phyloP scores from a whole-genome alignment of 2,329 filamentous ascomycete species.

The Sordariomycetes sp. region DNA sequence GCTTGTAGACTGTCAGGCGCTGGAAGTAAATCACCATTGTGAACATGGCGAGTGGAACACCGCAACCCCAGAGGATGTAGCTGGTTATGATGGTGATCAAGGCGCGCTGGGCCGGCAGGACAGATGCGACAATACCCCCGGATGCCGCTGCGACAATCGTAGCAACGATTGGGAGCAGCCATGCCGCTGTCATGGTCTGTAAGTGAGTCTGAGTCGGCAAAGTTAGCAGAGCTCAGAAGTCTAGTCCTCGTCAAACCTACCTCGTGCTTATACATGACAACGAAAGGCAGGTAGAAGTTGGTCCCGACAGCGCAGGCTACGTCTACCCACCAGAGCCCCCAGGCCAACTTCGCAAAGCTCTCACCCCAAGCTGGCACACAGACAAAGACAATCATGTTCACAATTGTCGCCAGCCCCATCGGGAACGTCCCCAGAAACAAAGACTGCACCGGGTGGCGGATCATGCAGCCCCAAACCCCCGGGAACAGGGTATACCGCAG shows the following conservation, averaged over 20 bases:
- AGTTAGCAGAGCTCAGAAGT: no score
- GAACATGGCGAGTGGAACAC: slow-evolving; percentile 32
- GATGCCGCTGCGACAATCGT: slow-evolving; percentile 56
- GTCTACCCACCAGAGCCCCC: slow-evolving; percentile 51
- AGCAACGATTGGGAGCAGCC: slow-evolving; percentile 58
- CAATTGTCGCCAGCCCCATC: slow-evolving; percentile 60
- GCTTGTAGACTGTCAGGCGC: slow-evolving; percentile 55
- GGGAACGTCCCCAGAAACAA: slow-evolving; percentile 61
- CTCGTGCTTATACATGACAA: slow-evolving; percentile 40
- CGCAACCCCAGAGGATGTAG: slow-evolving; percentile 62
- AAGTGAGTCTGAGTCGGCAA: no score
- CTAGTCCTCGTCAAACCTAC: no score
- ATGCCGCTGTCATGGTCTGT: slow-evolving; percentile 52
- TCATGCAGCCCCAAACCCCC: slow-evolving; percentile 56
- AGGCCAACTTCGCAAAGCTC: slow-evolving; percentile 45
- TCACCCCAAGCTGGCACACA: slow-evolving; percentile 51
- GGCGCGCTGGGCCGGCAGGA: slow-evolving; percentile 37
- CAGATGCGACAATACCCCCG: slow-evolving; percentile 54
- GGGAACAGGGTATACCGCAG: slow-evolving; percentile 58
- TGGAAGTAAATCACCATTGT: slow-evolving; percentile 62
- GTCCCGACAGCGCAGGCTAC: slow-evolving; percentile 39
- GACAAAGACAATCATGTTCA: slow-evolving; percentile 54
- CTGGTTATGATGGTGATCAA: slow-evolving; percentile 53
- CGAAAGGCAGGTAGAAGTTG: slow-evolving; percentile 46
- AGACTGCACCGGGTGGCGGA: slow-evolving; percentile 55